phyloP scores from a whole-genome alignment of 495 filamentous ascomycete genomes.

The Daldinia loculata region DNA sequence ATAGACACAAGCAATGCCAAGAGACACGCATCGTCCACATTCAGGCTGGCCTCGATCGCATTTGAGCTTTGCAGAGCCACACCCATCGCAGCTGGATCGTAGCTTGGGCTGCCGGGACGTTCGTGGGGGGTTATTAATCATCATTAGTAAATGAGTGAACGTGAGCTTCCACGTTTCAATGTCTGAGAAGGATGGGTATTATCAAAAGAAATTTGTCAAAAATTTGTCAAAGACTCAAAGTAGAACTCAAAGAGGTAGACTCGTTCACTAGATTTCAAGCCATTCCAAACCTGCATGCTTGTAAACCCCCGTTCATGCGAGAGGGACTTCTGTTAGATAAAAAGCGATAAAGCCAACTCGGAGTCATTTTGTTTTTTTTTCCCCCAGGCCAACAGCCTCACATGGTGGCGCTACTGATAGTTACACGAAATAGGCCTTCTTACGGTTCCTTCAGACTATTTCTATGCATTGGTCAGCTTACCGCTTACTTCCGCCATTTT shows the following conservation, averaged over 20 bases:
- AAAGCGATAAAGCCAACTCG: not conserved
- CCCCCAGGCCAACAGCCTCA: not conserved
- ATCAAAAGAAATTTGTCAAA: not conserved
- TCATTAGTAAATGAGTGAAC: not conserved
- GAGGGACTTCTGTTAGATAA: slow-evolving; percentile 1
- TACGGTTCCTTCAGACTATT: not conserved
- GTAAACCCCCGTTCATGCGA: not conserved
- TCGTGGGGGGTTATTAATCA: slow-evolving; percentile 4
- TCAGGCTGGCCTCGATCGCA: slow-evolving; percentile 52
- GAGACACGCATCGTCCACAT: slow-evolving; percentile 49
- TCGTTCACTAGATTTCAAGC: not conserved
- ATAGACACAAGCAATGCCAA: slow-evolving; percentile 51
- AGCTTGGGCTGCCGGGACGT: not conserved
- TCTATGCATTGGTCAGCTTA: not conserved
- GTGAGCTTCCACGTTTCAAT: slow-evolving; percentile 40
- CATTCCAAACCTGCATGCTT: not conserved
- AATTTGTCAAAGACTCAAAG: not conserved
- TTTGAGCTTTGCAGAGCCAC: slow-evolving; percentile 38
- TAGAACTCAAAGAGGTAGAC: not conserved
- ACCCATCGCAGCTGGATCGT: slow-evolving; percentile 9
- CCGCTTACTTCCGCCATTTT: slow-evolving; percentile 1
- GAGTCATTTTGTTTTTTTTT: not conserved
- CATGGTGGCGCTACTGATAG: not conserved
- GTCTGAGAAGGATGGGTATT: slow-evolving; percentile 10
- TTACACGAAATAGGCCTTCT: not conserved